Percentiles rank a stretch among this genome's conserved stretches.
These are phyloP conservation scores for Candida sphagnicola DNA, from an alignment of 805 yeast species.

Conservation along the genomic window DNA sequence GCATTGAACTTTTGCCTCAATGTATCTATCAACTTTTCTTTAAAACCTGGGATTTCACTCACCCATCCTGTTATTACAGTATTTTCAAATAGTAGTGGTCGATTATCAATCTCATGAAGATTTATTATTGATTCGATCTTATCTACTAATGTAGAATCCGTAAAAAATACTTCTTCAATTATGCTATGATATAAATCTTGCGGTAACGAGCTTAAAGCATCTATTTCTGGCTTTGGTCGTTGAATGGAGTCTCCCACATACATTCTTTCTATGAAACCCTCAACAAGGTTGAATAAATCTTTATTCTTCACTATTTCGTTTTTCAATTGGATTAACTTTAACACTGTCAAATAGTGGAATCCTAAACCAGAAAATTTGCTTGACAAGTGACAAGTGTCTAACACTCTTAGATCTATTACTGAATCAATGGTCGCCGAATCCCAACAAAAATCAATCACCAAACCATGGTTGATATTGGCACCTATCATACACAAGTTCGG, in stretches of 20 bases:
- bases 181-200: slow-evolving; percentile 11
- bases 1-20: slow-evolving; percentile 7
- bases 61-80: slow-evolving; percentile 23
- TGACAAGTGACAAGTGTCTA: slow-evolving; percentile 7
- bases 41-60: slow-evolving; percentile 21
- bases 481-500: slow-evolving; percentile 18
- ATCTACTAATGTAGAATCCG: slow-evolving; percentile 5
- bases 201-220: slow-evolving; percentile 6
- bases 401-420: slow-evolving; percentile 21
- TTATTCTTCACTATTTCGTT: slow-evolving; percentile 1
- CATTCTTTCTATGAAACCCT: slow-evolving; percentile 5
- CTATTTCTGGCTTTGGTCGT: neutral
- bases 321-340: neutral
- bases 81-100: slow-evolving; percentile 13
- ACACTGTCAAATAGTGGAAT: neutral
- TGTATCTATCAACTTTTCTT: slow-evolving; percentile 11
- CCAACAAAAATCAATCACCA: slow-evolving; percentile 31
- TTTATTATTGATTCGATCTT: slow-evolving; percentile 7
- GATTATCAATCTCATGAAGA: slow-evolving; percentile 16
- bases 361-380: neutral
- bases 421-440: slow-evolving; percentile 12
- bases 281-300: slow-evolving; percentile 9
- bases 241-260: neutral
- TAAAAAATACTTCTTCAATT: slow-evolving; percentile 8
- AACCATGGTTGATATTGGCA: slow-evolving; percentile 16